phyloP scores from a whole-genome alignment of 257 asterid genomes.

The Fraxinus pennsylvanica region DNA sequence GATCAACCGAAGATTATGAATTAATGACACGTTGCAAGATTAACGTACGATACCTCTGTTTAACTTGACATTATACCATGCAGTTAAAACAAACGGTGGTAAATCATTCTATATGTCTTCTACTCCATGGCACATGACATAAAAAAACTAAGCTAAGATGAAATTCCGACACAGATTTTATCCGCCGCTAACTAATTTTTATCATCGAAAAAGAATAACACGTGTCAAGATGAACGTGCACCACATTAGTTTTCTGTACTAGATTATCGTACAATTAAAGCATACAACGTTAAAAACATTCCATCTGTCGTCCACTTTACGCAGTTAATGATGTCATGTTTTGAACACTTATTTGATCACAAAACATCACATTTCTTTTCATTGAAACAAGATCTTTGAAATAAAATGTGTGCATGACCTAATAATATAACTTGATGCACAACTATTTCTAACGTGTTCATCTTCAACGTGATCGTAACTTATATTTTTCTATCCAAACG shows the following conservation, averaged over 20 bases:
- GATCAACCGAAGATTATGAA: background rate
- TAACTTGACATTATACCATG: no score
- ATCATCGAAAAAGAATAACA: constrained; percentile 6
- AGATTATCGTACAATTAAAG: background rate
- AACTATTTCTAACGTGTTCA: constrained; percentile 52
- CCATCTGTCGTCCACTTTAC: background rate
- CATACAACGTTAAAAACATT: background rate
- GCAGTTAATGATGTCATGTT: background rate
- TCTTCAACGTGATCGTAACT: constrained; percentile 37
- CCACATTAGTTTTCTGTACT: background rate
- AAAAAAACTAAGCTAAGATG: background rate
- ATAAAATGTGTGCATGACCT: background rate
- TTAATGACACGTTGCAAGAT: background rate
- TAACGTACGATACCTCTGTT: no score
- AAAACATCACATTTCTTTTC: background rate
- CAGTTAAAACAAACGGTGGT: background rate
- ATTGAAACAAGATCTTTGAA: background rate
- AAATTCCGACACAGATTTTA: no score
- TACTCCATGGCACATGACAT: background rate
- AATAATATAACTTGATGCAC: background rate
- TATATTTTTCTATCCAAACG: constrained; percentile 27
- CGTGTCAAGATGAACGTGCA: background rate
- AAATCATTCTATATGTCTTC: background rate
- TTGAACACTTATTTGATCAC: background rate
- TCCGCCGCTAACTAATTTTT: background rate